These are phyloP conservation scores for Amylostereum chailletii DNA, from an alignment of 1,284 basidiomycete species.

Conservation along the genomic window DNA sequence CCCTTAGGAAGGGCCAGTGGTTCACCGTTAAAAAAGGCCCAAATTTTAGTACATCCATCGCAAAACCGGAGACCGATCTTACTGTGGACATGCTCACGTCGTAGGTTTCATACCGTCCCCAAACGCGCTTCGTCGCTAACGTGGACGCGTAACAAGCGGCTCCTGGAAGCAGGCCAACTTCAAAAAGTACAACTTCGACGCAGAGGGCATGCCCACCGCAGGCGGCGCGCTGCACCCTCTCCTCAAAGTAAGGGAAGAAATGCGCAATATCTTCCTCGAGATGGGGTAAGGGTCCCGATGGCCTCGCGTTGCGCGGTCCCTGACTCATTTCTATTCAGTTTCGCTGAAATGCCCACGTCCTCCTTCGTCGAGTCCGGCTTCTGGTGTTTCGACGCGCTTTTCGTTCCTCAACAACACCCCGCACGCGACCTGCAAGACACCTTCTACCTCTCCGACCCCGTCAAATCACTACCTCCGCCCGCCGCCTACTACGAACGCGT, in stretches of 20 bases:
- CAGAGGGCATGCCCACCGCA: slow-evolving; percentile 82
- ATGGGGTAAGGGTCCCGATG: slow-evolving; percentile 70
- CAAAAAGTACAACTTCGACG: slow-evolving; percentile 99
- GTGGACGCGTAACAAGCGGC: slow-evolving; percentile 43
- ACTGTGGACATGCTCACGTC: slow-evolving; percentile 92
- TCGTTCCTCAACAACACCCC: slow-evolving; percentile 98
- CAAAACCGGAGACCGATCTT: slow-evolving; percentile 96
- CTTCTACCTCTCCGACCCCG: slow-evolving; percentile 96
- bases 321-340: slow-evolving; percentile 41
- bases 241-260: slow-evolving; percentile 96
- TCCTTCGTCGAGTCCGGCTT: slow-evolving; percentile 97
- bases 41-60: slow-evolving; percentile 87
- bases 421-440: slow-evolving; percentile 98
- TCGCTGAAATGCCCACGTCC: slow-evolving; percentile 99
- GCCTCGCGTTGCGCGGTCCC: neutral
- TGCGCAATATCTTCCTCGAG: slow-evolving; percentile 97
- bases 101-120: slow-evolving; percentile 31
- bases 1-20: slow-evolving; percentile 84
- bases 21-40: slow-evolving; percentile 85
- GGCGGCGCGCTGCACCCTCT: slow-evolving; percentile 94
- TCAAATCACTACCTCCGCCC: slow-evolving; percentile 70
- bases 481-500: slow-evolving; percentile 88
- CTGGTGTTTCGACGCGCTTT: slow-evolving; percentile 99
- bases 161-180: slow-evolving; percentile 87
- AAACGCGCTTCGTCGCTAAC: slow-evolving; percentile 3